Evolutionary conservation across 495 filamentous ascomycete genomes (phyloP), one percentile per base, ranked within the genome.

Genomic region (Aspergillus sclerotiicarbonarius): DNA sequence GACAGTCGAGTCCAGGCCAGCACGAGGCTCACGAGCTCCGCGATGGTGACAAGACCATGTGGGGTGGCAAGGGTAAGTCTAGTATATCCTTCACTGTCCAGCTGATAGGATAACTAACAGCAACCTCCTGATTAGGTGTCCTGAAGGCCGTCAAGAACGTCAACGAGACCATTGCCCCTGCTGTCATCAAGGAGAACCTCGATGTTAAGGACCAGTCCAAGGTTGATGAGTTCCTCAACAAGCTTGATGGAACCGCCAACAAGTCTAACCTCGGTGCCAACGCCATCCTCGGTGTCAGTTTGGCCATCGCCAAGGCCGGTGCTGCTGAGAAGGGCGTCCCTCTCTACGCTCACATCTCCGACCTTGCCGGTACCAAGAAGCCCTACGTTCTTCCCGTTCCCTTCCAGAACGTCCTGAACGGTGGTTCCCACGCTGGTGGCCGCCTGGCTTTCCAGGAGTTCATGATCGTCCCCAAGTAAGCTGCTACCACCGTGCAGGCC

Each of bases 371-470:
- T 62, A 98, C 94, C 76, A 97, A 98, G 89, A 96, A 99, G 88
- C 95, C 95, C 69, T 99, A 96, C 70, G 95, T 99, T 59, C 88
- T 99, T 10, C 95, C 95, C 53, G 95, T 99, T 56, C 95, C 95
- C 62, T 99, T 99, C 89, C 90, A 92, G 91, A 99, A 99, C 82
- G 95, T 99, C 71, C 84, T 99, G 60, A 99, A 99, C 78, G 95
- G 95, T 79, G 94, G 94, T 72, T 98, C 93, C 68, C 95, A 99
- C 82, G 95, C 95, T 62, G 95, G 95, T 84, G 95, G 95, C 68
- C 91, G 94, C 75, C 82, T 99, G 56, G 95, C 95, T 61, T 99
- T 99, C 88, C 95, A 99, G 80, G 95, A 99, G 78, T 99, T 99
- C 87, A 99, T 99, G 95, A 96, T 99, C 67, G 95, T 98, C 49